These are phyloP conservation scores for Novakomyces olei DNA, from an alignment of 805 yeast species.

Conservation along the genomic window DNA sequence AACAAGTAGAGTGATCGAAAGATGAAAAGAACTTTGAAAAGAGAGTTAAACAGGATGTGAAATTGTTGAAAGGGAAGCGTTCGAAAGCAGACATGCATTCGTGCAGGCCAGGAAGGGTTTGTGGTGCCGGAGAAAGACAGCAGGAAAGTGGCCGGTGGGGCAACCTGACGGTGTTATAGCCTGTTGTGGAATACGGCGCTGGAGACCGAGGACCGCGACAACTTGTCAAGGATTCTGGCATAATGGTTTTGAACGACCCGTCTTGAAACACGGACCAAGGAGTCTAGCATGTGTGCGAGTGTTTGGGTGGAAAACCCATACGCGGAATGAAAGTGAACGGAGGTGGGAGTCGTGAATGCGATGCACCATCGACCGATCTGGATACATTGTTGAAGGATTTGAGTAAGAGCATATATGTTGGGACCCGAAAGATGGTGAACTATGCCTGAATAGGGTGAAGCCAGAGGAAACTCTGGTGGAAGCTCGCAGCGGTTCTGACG, in stretches of 20 bases:
- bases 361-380: conserved; percentile 22
- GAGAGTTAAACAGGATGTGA: conserved; percentile 26
- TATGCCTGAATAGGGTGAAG: conserved; percentile 26
- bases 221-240: conserved; percentile 18
- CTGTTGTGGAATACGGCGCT: conserved; percentile 4
- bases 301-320: conserved; percentile 22
- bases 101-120: conserved; percentile 19
- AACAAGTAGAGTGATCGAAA: conserved; percentile 27
- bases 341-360: conserved; percentile 15
- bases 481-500: conserved; percentile 26
- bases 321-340: conserved; percentile 22
- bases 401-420: conserved; percentile 25
- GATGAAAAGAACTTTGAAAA: conserved; percentile 25
- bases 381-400: conserved; percentile 21
- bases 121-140: conserved; percentile 17
- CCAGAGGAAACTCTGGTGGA: conserved; percentile 26
- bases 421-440: conserved; percentile 27
- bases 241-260: conserved; percentile 18
- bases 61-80: conserved; percentile 26
- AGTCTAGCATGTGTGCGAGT: conserved; percentile 23
- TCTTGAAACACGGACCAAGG: conserved; percentile 24
- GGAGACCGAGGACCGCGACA: conserved; percentile 17
- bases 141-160: conserved; percentile 17
- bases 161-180: conserved; percentile 12
- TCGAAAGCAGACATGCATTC: conserved; percentile 20